Evolutionary conservation across 1,284 basidiomycete genomes (phyloP).

Genomic region (Psilocybe mexicana): DNA sequence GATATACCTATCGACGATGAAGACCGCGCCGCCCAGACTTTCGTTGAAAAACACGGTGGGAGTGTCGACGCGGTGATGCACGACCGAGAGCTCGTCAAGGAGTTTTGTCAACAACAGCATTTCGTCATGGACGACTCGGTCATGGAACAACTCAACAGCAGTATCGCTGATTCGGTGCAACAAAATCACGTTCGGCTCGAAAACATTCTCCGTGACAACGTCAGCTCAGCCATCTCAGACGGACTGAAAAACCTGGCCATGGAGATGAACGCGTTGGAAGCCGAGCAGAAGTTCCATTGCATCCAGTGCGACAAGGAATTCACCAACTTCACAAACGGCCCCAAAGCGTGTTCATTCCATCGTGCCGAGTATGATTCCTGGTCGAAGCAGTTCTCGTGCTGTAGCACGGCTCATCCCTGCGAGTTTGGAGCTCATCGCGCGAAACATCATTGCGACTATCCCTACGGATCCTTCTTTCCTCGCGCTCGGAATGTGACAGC

Average conservation of each 20-base stretch:
- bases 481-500: conserved; percentile 28
- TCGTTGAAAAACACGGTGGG: conserved; percentile 36
- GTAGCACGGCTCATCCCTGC: conserved; percentile 33
- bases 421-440: conserved; percentile 32
- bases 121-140: conserved; percentile 35
- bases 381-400: conserved; percentile 34
- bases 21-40: conserved; percentile 34
- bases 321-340: conserved; percentile 33
- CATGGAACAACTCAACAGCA: conserved; percentile 36
- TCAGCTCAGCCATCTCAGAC: conserved; percentile 32
- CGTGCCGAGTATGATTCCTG: conserved; percentile 34
- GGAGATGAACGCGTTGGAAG: conserved; percentile 31
- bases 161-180: conserved; percentile 32
- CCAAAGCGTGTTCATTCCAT: conserved; percentile 39
- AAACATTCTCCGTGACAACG: conserved; percentile 32
- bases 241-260: conserved; percentile 35
- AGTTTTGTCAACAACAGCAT: conserved; percentile 37
- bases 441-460: conserved; percentile 38
- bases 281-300: conserved; percentile 37
- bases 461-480: conserved; percentile 36
- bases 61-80: conserved; percentile 34
- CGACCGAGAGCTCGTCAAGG: conserved; percentile 33
- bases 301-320: conserved; percentile 39
- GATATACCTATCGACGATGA: conserved; percentile 35
- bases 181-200: conserved; percentile 33